These are phyloP conservation scores for Pulveroboletus sp. DNA, from an alignment of 768 basidiomycete species.

Conservation along the genomic window DNA sequence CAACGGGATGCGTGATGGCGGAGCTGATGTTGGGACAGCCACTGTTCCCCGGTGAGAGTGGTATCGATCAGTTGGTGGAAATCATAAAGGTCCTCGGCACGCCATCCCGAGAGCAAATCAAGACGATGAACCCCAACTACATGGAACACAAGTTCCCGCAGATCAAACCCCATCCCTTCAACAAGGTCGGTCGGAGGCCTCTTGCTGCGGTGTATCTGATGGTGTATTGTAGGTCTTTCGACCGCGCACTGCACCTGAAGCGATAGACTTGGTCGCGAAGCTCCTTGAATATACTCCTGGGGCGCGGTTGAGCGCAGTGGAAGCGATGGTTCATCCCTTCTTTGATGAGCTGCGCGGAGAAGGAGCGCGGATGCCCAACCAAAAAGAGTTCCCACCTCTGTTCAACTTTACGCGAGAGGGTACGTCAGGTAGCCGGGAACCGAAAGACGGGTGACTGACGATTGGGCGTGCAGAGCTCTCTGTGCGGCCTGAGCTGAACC, in stretches of 20 bases:
- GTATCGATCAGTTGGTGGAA: constrained; percentile 98
- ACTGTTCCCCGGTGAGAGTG: constrained; percentile 97
- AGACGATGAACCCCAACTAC: constrained; percentile 99
- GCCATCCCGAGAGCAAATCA: constrained; percentile 98
- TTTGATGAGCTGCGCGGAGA: constrained; percentile 93
- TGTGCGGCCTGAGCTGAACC: constrained; percentile 90
- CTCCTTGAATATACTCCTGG: constrained; percentile 98
- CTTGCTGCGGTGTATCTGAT: constrained; percentile 11
- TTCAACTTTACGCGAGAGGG: constrained; percentile 97
- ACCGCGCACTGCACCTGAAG: constrained; percentile 92
- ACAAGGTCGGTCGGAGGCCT: constrained; percentile 56
- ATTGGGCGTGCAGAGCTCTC: constrained; percentile 69
- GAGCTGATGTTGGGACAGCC: constrained; percentile 99
- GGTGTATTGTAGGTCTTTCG: constrained; percentile 78
- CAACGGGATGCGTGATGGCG: constrained; percentile 99
- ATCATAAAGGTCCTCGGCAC: constrained; percentile 99
- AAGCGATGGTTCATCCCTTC: constrained; percentile 93
- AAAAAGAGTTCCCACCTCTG: constrained; percentile 89
- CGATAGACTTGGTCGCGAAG: constrained; percentile 93
- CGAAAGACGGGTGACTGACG: background rate
- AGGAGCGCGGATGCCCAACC: constrained; percentile 93
- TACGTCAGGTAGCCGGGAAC: constrained; percentile 37
- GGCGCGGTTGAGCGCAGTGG: constrained; percentile 81
- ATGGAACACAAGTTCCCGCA: constrained; percentile 99
- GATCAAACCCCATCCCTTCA: constrained; percentile 99